Percentiles rank a stretch among this genome's conserved stretches.
These are phyloP conservation scores for Coccomyxa sp. DNA, from an alignment of 139 green algal species.

Conservation along the genomic window DNA sequence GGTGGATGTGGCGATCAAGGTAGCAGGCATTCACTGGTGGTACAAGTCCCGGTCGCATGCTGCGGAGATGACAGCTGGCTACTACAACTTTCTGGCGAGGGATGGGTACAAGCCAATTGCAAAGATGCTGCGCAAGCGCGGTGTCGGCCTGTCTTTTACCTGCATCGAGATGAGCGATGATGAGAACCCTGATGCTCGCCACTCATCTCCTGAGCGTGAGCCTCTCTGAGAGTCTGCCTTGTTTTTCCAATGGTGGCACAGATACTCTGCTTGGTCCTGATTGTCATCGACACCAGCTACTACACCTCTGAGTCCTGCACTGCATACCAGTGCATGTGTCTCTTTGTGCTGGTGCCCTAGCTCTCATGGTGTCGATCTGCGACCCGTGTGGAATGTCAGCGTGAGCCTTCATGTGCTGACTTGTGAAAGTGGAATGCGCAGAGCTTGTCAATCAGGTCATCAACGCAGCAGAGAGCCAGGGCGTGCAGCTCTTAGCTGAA, in stretches of 20 bases:
- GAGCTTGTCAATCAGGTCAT: conserved; percentile 4
- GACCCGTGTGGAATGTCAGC: no score
- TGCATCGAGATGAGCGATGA: conserved; percentile 98
- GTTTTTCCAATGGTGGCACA: not conserved
- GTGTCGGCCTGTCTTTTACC: conserved; percentile 82
- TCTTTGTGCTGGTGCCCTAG: not conserved
- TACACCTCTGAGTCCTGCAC: not conserved
- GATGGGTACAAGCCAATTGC: conserved; percentile 83
- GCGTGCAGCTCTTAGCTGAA: conserved; percentile 2
- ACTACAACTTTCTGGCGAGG: conserved; percentile 92
- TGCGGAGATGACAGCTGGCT: conserved; percentile 95
- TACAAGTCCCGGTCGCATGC: conserved; percentile 91
- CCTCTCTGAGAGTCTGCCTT: not conserved
- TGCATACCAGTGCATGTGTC: not conserved
- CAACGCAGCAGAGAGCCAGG: not conserved
- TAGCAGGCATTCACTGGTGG: conserved; percentile 99
- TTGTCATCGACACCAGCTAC: not conserved
- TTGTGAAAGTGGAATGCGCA: no score
- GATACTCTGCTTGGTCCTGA: not conserved
- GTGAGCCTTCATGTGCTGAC: no score
- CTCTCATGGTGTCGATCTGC: no score
- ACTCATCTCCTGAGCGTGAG: conserved; percentile 77
- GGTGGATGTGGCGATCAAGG: conserved; percentile 50
- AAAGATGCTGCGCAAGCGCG: conserved; percentile 31
- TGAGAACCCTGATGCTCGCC: conserved; percentile 86